A percentile compares a stretch with the other conserved stretches of the same genome.
Evolutionary conservation across 768 basidiomycete genomes (phyloP).

Genomic region (Lepiota brunneoincarnata): DNA sequence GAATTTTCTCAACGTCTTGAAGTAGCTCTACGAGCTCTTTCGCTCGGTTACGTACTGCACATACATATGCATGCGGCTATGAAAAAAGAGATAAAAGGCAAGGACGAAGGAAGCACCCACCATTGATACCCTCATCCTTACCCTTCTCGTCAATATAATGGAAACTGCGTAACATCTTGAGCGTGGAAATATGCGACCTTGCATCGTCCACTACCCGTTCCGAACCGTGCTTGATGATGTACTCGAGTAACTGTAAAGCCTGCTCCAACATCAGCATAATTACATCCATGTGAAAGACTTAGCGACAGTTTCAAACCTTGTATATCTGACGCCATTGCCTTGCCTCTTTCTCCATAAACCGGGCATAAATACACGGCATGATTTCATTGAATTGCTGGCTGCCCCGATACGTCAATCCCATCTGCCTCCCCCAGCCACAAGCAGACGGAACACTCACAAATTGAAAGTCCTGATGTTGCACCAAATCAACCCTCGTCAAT

Average conservation of each 20-base stretch:
- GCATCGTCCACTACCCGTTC: constrained; percentile 99
- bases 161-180: constrained; percentile 97
- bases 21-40: constrained; percentile 92
- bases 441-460: constrained; percentile 58
- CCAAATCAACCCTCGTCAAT: background rate
- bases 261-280: constrained; percentile 24
- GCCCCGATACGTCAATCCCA: constrained; percentile 6
- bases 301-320: constrained; percentile 57
- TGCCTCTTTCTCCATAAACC: constrained; percentile 98
- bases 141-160: constrained; percentile 99
- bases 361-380: constrained; percentile 93
- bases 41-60: constrained; percentile 88
- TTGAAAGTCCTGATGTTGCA: constrained; percentile 77
- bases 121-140: constrained; percentile 97
- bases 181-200: constrained; percentile 87
- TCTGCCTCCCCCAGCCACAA: background rate
- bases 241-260: constrained; percentile 93
- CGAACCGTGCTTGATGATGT: constrained; percentile 94
- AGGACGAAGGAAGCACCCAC: constrained; percentile 35
- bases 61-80: background rate
- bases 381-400: constrained; percentile 99
- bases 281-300: background rate
- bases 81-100: background rate
- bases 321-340: constrained; percentile 99
- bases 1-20: constrained; percentile 87